Base-by-base conservation (phyloP, 2,329 filamentous ascomycete species). In the Penicillium hesseltinei region DNA sequence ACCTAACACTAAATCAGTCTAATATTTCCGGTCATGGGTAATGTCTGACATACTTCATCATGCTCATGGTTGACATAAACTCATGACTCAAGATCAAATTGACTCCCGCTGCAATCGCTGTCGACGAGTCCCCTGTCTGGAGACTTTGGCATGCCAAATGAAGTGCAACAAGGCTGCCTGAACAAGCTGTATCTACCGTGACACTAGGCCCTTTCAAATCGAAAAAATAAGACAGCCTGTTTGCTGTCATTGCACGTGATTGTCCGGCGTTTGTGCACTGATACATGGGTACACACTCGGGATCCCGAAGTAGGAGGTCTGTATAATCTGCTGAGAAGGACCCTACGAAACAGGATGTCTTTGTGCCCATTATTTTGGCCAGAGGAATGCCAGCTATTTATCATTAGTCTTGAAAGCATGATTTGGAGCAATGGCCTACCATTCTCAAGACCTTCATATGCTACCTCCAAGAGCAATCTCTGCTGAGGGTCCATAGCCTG, bases 181-280 rank as follows among this genome's bases (percentile, higher is more conserved):
- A 72, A 51, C 73, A 74, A 0, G 70, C 74, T 0, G 73, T 75
- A 43, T 75, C 68, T 2, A 75, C 53, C 4, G 69, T 71, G 6
- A 73, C 57, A 40, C 65, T 69, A 0, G 73, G 69, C 0, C 74
- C 74, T 38, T 65, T 64, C 9, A 73, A 55, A 45, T 75, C 69
- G 46, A 68, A 76, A 46, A 71, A 71, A 35, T 71, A 73, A 1
- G 68, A 70, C 9, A 73, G 35, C 0, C 71, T 66, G 33, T 73
- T 73, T 11, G 69, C 61, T 9, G 44, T 59, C 64, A 68, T 69
- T 5, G 66, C 65, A 1, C 65, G 65, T 7, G 66, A 67, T 36
- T 69, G 66, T 2, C 66, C 66, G 6, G 62, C 57, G 38, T 68
- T 68, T n/a, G 65, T 69, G 42, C 62, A 67, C 40, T 66, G 65